Base-by-base conservation (phyloP, 2,329 filamentous ascomycete genomes). In the Neofusicoccum umdonicola region DNA sequence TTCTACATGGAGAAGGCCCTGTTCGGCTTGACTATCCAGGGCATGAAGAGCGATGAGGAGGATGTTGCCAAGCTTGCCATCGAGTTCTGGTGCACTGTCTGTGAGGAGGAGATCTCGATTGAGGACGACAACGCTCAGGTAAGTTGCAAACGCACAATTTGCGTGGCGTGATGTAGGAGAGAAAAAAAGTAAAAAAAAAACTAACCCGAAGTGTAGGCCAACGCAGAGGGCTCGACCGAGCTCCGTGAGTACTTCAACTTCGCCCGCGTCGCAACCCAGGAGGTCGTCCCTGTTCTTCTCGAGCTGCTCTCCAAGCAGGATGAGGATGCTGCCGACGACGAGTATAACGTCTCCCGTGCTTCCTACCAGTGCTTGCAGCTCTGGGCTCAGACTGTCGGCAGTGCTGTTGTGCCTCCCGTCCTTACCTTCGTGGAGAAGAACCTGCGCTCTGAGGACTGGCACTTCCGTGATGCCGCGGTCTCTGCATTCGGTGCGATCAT, bases 1-100 rank as follows among this genome's bases (percentile, higher is more conserved):
- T 99, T 97, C 81, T 99, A 99, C 83, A 99, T 99, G 95, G 95
- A 99, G 85, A 98, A 98, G 87, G 95, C 95, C 41, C 86, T 99
- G 48, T 99, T 99, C 73, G 95, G 95, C 65, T 85, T 99, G 45
- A 99, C 95, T 44, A 97, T 99, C 68, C 89, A 97, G 77, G 95
- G 95, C 71, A 99, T 99, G 95, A 97, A 97, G 87, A 96, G 88
- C 72, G 90, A 93, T 7, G 95, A 99, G 72, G 95, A 99, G 79
- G 95, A 99, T 76, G 95, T 99, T 62, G 91, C 95, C 67, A 99
- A 99, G 85, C 85, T 99, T 64, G 95, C 95, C 42, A 93, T 99
- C 70, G 95, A 99, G 78, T 99, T 99, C 82, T 99, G 95, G 95
- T 98, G 94, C 83, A 97, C 95, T n/a, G 95, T 99, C 56, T 99